These are phyloP conservation scores for Blumeriella jaapii DNA, from an alignment of 2,329 filamentous ascomycete species.

Conservation along the genomic window DNA sequence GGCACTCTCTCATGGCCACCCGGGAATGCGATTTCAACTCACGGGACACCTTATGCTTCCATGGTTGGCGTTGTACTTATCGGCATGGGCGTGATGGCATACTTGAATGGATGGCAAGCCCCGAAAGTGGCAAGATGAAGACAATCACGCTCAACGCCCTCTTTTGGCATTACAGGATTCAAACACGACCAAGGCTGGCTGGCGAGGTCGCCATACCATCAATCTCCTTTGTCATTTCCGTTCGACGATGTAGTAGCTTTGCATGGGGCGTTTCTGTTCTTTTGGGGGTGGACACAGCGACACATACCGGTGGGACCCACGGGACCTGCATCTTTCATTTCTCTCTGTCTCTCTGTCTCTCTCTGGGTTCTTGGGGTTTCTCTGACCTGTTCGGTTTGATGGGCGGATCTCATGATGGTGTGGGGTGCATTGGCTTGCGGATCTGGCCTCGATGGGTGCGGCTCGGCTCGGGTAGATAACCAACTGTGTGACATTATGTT, in stretches of 20 bases:
- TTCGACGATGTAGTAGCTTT: slow-evolving; percentile 16
- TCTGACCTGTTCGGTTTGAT: no score
- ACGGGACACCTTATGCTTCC: slow-evolving; percentile 63
- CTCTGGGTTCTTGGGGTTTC: slow-evolving; percentile 8
- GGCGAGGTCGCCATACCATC: slow-evolving; percentile 8
- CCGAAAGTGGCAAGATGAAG: slow-evolving; percentile 25
- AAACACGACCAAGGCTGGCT: no score
- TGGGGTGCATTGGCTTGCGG: slow-evolving; percentile 9
- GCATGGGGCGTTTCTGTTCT: slow-evolving; percentile 13
- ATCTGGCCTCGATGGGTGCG: slow-evolving; percentile 9
- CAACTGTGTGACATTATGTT: slow-evolving; percentile 17
- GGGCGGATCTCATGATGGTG: slow-evolving; percentile 11
- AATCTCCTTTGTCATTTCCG: slow-evolving; percentile 19
- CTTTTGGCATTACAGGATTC: no score
- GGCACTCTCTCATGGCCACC: slow-evolving; percentile 28
- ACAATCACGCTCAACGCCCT: not conserved
- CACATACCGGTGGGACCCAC: slow-evolving; percentile 11
- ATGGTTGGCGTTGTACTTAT: slow-evolving; percentile 74
- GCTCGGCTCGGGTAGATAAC: slow-evolving; percentile 15
- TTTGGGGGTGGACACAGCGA: slow-evolving; percentile 7
- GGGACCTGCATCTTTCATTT: slow-evolving; percentile 13
- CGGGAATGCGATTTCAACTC: slow-evolving; percentile 35
- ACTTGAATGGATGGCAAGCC: slow-evolving; percentile 69
- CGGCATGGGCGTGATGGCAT: slow-evolving; percentile 76
- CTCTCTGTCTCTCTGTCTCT: slow-evolving; percentile 5